Conservation (phyloP, 495 filamentous ascomycete genomes). For the Melanomma pulvis-pyrius region DNA sequence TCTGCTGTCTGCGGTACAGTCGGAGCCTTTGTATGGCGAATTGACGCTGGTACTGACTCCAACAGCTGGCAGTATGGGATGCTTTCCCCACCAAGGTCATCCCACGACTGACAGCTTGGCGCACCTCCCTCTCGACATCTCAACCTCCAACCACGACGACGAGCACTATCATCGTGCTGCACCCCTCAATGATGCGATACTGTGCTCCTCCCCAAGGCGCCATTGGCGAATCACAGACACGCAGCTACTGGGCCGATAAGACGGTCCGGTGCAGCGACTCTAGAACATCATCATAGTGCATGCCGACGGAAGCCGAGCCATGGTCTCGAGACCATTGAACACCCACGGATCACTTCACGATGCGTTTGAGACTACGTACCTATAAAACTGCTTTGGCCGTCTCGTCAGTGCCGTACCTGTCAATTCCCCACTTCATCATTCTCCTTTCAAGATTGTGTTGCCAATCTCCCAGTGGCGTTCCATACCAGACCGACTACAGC, state of each 20-base stretch:
- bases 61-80: no score
- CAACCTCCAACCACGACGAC: not conserved
- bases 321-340: not conserved
- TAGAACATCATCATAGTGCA: not conserved
- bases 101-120: not conserved
- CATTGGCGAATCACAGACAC: constrained; percentile 6
- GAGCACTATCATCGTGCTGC: not conserved
- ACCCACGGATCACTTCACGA: not conserved
- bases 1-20: not conserved
- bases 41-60: no score
- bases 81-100: no score
- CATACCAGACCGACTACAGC: not conserved
- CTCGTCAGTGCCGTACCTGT: not conserved
- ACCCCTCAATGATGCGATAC: constrained; percentile 5
- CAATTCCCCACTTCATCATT: not conserved
- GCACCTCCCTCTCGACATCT: not conserved
- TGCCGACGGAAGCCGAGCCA: constrained; percentile 14
- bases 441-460: not conserved
- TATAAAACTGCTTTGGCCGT: not conserved
- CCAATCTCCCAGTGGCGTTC: not conserved
- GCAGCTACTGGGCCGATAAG: not conserved
- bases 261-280: not conserved
- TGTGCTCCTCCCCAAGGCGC: not conserved
- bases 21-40: not conserved
- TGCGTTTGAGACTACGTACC: not conserved